A percentile compares a stretch with the other conserved stretches of the same genome.
Evolutionary conservation across 2,329 filamentous ascomycete species (phyloP).

Genomic region (Fusarium tuaranense): DNA sequence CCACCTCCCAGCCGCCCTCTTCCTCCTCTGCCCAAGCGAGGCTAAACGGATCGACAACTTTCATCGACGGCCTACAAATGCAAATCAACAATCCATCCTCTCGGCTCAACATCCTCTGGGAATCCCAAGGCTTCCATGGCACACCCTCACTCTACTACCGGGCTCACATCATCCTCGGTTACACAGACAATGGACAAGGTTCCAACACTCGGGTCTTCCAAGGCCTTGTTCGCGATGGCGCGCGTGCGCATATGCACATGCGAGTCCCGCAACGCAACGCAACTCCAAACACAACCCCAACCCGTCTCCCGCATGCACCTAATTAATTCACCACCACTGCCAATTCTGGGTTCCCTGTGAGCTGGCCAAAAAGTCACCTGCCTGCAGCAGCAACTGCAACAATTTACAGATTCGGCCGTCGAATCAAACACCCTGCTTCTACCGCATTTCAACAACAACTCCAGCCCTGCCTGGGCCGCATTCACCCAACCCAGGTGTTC

Average conservation of each 20-base stretch:
- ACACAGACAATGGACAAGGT: slow-evolving; percentile 34
- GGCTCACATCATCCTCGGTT: slow-evolving; percentile 22
- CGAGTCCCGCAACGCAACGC: slow-evolving; percentile 30
- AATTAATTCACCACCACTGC: slow-evolving; percentile 28
- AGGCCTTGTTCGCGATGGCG: slow-evolving; percentile 32
- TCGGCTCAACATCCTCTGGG: slow-evolving; percentile 20
- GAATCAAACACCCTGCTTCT: slow-evolving; percentile 37
- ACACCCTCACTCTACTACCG: not conserved
- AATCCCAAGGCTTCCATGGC: slow-evolving; percentile 12
- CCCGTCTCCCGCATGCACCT: slow-evolving; percentile 36
- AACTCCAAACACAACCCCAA: slow-evolving; percentile 36
- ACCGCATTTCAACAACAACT: slow-evolving; percentile 31
- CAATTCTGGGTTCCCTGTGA: slow-evolving; percentile 24
- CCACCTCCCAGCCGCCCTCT: slow-evolving; percentile 74
- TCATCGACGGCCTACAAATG: slow-evolving; percentile 16
- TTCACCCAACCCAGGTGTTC: slow-evolving; percentile 13
- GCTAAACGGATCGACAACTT: slow-evolving; percentile 51
- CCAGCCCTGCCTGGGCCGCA: slow-evolving; percentile 7
- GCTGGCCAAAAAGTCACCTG: slow-evolving; percentile 30
- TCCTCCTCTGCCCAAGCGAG: slow-evolving; percentile 72
- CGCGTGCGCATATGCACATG: slow-evolving; percentile 26
- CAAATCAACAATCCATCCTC: slow-evolving; percentile 6
- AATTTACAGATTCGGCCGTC: slow-evolving; percentile 20
- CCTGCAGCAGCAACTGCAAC: slow-evolving; percentile 1
- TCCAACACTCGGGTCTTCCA: slow-evolving; percentile 28